phyloP scores from a whole-genome alignment of 768 basidiomycete genomes.

The Lactarius quietus region DNA sequence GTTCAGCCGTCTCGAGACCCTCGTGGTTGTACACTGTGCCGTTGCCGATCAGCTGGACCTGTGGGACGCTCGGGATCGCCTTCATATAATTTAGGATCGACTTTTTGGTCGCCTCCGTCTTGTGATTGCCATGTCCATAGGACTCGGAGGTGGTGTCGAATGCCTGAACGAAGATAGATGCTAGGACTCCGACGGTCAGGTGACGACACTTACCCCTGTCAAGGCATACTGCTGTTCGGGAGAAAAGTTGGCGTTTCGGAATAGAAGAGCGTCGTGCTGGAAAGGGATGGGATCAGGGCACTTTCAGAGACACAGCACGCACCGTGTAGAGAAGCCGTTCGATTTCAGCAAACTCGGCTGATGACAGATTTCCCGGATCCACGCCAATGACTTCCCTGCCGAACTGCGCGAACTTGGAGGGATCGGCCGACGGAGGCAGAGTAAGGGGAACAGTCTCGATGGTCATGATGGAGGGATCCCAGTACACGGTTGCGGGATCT shows the following conservation, averaged over 20 bases:
- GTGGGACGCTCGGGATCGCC: constrained; percentile 80
- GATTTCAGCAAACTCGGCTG: constrained; percentile 63
- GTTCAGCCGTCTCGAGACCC: constrained; percentile 63
- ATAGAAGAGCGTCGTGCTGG: constrained; percentile 72
- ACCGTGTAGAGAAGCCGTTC: constrained; percentile 76
- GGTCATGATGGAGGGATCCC: constrained; percentile 45
- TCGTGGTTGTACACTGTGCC: constrained; percentile 74
- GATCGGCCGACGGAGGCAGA: constrained; percentile 68
- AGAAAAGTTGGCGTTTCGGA: constrained; percentile 61
- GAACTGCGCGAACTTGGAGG: constrained; percentile 63
- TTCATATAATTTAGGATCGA: constrained; percentile 87
- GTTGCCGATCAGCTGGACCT: constrained; percentile 89
- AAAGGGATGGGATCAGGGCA: constrained; percentile 1
- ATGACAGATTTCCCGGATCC: constrained; percentile 57
- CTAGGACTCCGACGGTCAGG: not conserved
- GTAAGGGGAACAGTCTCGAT: constrained; percentile 65
- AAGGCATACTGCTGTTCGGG: constrained; percentile 84
- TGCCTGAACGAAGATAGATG: constrained; percentile 44
- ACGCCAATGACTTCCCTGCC: constrained; percentile 75
- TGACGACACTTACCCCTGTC: constrained; percentile 58
- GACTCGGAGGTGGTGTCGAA: constrained; percentile 64
- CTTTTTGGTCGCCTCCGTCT: constrained; percentile 66
- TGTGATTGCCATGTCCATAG: constrained; percentile 90
- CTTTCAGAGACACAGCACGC: constrained; percentile 16
- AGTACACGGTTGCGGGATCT: too few relatives aligned